These are phyloP conservation scores for Elongisporangium prolatum DNA, from an alignment of 352 stramenopile genomes.

Conservation along the genomic window DNA sequence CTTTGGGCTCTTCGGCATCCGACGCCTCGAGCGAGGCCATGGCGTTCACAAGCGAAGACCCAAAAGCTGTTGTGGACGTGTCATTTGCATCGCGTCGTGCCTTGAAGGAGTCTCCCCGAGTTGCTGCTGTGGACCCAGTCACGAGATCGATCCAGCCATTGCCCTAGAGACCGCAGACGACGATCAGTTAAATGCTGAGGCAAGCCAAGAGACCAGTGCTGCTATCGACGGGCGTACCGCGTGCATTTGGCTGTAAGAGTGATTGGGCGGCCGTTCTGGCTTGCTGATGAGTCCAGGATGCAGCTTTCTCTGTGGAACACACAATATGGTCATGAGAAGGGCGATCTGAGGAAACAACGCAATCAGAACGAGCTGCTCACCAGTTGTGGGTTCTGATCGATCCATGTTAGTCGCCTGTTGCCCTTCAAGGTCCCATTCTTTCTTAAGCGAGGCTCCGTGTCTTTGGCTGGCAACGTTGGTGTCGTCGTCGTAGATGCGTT, in stretches of 20 bases:
- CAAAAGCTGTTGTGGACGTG: background rate
- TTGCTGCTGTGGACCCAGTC: constrained; percentile 16
- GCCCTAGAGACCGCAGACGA: constrained; percentile 17
- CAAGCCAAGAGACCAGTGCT: background rate
- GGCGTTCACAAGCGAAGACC: background rate
- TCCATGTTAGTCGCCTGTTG: constrained; percentile 50
- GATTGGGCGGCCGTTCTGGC: constrained; percentile 64
- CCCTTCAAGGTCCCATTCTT: background rate
- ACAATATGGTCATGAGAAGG: constrained; percentile 2
- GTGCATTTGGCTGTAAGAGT: constrained; percentile 72
- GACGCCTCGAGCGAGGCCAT: constrained; percentile 17
- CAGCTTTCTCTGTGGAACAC: constrained; percentile 39
- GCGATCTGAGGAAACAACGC: background rate
- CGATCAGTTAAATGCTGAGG: too few relatives aligned
- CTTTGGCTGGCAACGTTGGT: background rate
- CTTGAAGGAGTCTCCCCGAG: background rate
- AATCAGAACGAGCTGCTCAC: constrained; percentile 16
- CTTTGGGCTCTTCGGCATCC: background rate
- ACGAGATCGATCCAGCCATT: constrained; percentile 68
- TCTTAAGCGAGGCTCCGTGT: background rate
- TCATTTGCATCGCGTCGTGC: background rate
- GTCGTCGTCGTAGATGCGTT: constrained; percentile 2
- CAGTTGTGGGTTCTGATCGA: constrained; percentile 62
- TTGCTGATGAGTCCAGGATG: constrained; percentile 46
- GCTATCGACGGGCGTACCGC: constrained; percentile 28